Percentiles rank a stretch among this genome's conserved stretches.
phyloP scores from a whole-genome alignment of 805 yeast species.

The Candida alai region DNA sequence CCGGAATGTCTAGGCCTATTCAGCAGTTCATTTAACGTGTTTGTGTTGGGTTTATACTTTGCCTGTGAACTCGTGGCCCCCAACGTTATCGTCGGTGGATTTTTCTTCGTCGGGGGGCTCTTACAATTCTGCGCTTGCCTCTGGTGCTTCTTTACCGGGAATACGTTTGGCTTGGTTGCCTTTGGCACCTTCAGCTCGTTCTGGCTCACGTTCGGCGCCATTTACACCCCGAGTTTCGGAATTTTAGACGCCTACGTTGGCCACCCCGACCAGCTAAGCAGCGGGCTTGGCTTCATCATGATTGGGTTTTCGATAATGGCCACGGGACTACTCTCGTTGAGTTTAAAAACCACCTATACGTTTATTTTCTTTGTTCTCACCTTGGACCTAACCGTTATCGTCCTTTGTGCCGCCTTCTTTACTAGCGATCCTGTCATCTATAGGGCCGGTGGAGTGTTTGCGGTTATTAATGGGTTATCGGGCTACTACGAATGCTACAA shows the following conservation, averaged over 20 bases:
- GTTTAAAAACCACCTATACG: conserved; percentile 47
- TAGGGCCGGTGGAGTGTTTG: conserved; percentile 50
- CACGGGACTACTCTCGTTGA: conserved; percentile 51
- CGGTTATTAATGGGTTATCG: neutral
- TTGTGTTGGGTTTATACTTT: conserved; percentile 44
- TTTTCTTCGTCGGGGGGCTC: conserved; percentile 48
- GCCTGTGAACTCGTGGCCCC: conserved; percentile 43
- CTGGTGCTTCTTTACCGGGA: conserved; percentile 49
- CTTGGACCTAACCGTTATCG: conserved; percentile 51
- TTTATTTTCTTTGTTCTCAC: conserved; percentile 50
- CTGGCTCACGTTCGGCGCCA: conserved; percentile 48
- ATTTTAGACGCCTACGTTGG: conserved; percentile 44
- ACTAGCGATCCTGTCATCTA: conserved; percentile 35
- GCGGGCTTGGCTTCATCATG: conserved; percentile 54
- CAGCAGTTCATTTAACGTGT: conserved; percentile 44
- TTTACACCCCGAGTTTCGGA: conserved; percentile 52
- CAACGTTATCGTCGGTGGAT: conserved; percentile 42
- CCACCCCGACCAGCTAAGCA: conserved; percentile 35
- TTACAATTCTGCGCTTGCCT: conserved; percentile 49
- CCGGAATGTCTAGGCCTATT: conserved; percentile 55
- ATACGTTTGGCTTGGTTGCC: conserved; percentile 54
- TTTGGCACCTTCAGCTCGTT: conserved; percentile 53
- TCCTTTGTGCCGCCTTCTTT: conserved; percentile 50
- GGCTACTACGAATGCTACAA: neutral
- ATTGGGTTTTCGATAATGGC: conserved; percentile 68